Base-by-base conservation (phyloP, 1,284 basidiomycete genomes). In the Xanthoconium separans region DNA sequence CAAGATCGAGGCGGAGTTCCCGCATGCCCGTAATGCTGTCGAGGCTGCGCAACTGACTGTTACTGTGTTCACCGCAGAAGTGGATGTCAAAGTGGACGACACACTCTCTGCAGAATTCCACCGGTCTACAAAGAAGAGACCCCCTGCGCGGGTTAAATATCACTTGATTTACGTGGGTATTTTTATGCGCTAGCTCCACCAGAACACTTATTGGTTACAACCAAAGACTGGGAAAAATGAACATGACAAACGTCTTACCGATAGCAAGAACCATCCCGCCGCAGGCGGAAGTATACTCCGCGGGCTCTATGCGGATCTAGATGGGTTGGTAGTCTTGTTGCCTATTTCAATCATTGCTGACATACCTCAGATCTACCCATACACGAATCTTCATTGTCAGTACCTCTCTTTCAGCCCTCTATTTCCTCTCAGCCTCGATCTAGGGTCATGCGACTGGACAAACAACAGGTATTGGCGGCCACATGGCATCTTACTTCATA, bases 51-150 rank as follows among this genome's bases (percentile, higher is more conserved):
- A 82, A 63, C 29, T 50, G 2, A 16, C 12, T 20, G 73, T 98
- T 22, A 84, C 89, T 2, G 84, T 95, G 31, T 95, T 91, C 65
- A 84, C 88, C 22, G 93, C 90, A 0, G 82, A 89, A 43, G 80
- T 95, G 30, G 77, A 80, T 53, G 88, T 95, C 12, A 77, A 76
- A 6, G 73, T 94, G 6, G 82, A 87, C 52, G 73, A 82, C 56
- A 84, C 87, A 54, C 81, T 94, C 59, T 78, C 80, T 0, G 66
- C 77, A 10, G 95, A 97, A 69, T 77, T 98, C 33, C 81, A 91
- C 62, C 79, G 94, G 48, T 92, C 91, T 10, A 97, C 93, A 0
- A 95, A 95, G 78, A 98, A 99, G 77, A 84, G 89, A 31, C 89
- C 92, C 0, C 94, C 95, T 0, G 76, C 74, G 6, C 79, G 75